These are phyloP conservation scores for Cyclotella atomus DNA, from an alignment of 108 stramenopile genomes.

Conservation along the genomic window DNA sequence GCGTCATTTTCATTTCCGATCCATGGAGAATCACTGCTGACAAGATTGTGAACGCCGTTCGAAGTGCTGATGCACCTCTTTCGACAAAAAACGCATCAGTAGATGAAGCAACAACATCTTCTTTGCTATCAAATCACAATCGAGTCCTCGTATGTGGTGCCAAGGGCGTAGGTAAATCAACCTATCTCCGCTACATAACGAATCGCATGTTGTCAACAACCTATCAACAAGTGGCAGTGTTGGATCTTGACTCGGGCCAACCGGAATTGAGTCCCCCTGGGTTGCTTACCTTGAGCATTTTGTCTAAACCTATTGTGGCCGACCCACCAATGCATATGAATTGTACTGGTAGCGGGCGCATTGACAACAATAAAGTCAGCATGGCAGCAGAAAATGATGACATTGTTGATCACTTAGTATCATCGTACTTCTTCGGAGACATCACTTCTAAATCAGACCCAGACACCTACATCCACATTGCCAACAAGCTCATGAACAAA, in stretches of 20 bases:
- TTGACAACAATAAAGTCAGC: not conserved
- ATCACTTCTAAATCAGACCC: conserved; percentile 82
- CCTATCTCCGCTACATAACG: conserved; percentile 74
- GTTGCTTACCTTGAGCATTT: conserved; percentile 68
- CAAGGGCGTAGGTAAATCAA: conserved; percentile 93
- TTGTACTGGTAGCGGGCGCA: conserved; percentile 11
- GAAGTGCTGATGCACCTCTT: conserved; percentile 11
- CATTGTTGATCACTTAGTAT: conserved; percentile 37
- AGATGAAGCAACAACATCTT: not conserved
- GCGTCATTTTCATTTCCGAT: conserved; percentile 41
- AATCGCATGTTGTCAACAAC: conserved; percentile 72
- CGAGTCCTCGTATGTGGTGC: conserved; percentile 82
- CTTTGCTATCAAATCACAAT: conserved; percentile 1
- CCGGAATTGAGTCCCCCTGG: conserved; percentile 92
- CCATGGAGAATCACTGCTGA: conserved; percentile 56
- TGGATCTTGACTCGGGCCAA: conserved; percentile 93
- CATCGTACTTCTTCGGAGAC: conserved; percentile 77
- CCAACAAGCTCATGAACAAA: conserved; percentile 51
- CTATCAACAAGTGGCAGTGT: conserved; percentile 59
- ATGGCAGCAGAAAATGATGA: not conserved
- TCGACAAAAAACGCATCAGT: not conserved
- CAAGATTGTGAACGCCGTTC: conserved; percentile 27
- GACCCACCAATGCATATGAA: conserved; percentile 76
- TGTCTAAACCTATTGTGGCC: conserved; percentile 69
- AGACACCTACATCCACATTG: conserved; percentile 62